Conservation (phyloP, 2,329 filamentous ascomycete species). For the Rhinocladiella mackenziei region DNA sequence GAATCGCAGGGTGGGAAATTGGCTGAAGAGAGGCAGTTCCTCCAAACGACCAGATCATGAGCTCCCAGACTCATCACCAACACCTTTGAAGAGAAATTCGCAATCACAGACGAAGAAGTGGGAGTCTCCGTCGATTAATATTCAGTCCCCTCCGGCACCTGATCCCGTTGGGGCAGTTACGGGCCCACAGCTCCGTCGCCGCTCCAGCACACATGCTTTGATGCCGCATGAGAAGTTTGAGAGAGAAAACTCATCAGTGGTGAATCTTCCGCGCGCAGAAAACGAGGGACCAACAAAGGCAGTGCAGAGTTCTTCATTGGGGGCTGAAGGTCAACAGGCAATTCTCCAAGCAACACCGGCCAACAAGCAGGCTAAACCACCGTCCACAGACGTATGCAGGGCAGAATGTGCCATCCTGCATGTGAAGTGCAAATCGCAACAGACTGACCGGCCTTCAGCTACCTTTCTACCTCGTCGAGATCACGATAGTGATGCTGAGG, state of each 20-base stretch:
- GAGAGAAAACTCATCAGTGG: too few species aligned
- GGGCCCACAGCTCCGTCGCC: not conserved
- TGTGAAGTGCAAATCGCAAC: too few species aligned
- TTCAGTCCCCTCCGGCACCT: slow-evolving; percentile 2
- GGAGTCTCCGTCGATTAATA: slow-evolving; percentile 3
- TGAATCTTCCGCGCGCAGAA: too few species aligned
- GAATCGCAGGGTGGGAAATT: slow-evolving; percentile 18
- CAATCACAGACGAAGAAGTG: slow-evolving; percentile 13
- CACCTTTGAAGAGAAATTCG: slow-evolving; percentile 9
- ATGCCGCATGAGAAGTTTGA: too few species aligned
- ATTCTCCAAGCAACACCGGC: not conserved
- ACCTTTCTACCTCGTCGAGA: too few species aligned
- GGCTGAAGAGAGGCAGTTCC: slow-evolving; percentile 16
- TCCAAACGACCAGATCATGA: not conserved
- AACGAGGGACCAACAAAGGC: not conserved
- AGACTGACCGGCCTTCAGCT: too few species aligned
- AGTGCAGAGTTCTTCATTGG: not conserved
- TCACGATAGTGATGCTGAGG: too few species aligned
- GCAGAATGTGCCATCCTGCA: slow-evolving; percentile 5
- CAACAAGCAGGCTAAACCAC: not conserved
- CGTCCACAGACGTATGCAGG: not conserved
- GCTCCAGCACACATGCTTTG: too few species aligned
- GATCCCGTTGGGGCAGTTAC: slow-evolving; percentile 1
- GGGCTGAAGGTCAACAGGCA: not conserved
- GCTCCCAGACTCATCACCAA: slow-evolving; percentile 6